Base-by-base conservation (phyloP, 129 eudicot genomes). In the sunflower (Helianthus annuus) region DNA sequence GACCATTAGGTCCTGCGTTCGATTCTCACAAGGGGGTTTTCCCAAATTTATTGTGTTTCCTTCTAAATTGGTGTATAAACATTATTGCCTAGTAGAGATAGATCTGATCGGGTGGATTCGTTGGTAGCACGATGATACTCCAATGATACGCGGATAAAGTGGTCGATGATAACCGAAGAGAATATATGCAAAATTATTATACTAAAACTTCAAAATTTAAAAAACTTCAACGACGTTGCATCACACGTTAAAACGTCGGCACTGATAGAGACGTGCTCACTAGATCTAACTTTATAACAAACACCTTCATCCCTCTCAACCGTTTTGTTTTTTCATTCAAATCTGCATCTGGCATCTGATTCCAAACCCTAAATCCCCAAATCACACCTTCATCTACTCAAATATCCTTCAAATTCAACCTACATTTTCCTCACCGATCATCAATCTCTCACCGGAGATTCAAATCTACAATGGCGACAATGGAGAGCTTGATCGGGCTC, bases 401-500 rank as follows among this genome's bases (percentile, higher is more conserved):
- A 46, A 14, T 75, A 4, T 55, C 39, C 46, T 75, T 38, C 29
- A 36, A 46, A 66, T 17, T 48, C 81, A 52, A 70, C 48, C 57
- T 24, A 61, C 81, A 77, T 77, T 77, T 24, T 40, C 16, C 62
- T 76, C 32, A 32, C 48, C 61, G n/a, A 12, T 42, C 36, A 40
- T 70, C 58, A 42, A 36, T 54, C 19, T n/a, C 11, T 14, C 15
- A 44, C 6, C 42, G 34, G 9, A 42, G 69, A 14, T 13, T 22
- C 12, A 69, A 15, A 77, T 75, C 73, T 42, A 54, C 14, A 64
- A 87, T 85, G 96, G 90, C 93, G 54, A 90, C 88, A 68, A 90
- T 86, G 96, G 88, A 87, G 78, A 90, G 93, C 84, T 78, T 90
- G 80, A 90, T 86, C 17, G 96, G 96, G 13, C 86, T 95, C 32